Evolutionary conservation across 164 flowering plant genomes (phyloP), one percentile per base, ranked within the genome.

Genomic region (Nymphaea thermarum): DNA sequence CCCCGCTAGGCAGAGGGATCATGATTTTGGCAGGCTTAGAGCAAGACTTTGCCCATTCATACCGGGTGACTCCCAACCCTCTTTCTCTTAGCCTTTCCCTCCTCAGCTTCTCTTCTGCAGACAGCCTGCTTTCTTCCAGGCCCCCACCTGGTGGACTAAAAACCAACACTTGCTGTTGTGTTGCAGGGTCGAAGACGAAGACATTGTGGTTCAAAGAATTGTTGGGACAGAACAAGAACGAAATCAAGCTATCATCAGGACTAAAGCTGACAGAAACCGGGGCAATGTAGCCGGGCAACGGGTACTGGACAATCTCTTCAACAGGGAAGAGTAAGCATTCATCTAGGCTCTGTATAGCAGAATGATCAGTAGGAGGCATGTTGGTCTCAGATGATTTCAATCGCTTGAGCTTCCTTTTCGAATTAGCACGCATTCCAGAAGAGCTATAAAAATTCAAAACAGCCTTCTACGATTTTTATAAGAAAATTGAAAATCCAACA

Each of bases 1-100:
- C 98, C 93, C 98, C 98, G 53, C 77, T 73, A 69, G 98, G 98
- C 84, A 91, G 78, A 71, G 98, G 97, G 70, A 94, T 94, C 91
- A 91, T 87, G 63, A 94, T 74, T 3, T 77, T 65, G 72, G 77
- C 86, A 81, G 75, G 81, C 77, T 71, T 79, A 3, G 81, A 72
- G 75, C 73, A 68, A 10, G 43, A 66, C 84, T 94, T 91, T 64
- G 85, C 84, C 97, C 97, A 91, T 73, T 94, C 96, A 70, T 91
- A 94, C n/a, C 90, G 83, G 0, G 96, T 94, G 44, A 94, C 98
- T 14, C 96, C 98, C 69, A 94, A 78, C 3, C 98, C 95, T 59
- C 93, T 85, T 74, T 94, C 98, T 80, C 96, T 85, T 63, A 72
- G 64, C 67, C 98, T 83, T 70, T 91, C 98, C 74, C 97, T 87